Base-by-base conservation (phyloP, 805 yeast species). In the Ogataea haglerorum region DNA sequence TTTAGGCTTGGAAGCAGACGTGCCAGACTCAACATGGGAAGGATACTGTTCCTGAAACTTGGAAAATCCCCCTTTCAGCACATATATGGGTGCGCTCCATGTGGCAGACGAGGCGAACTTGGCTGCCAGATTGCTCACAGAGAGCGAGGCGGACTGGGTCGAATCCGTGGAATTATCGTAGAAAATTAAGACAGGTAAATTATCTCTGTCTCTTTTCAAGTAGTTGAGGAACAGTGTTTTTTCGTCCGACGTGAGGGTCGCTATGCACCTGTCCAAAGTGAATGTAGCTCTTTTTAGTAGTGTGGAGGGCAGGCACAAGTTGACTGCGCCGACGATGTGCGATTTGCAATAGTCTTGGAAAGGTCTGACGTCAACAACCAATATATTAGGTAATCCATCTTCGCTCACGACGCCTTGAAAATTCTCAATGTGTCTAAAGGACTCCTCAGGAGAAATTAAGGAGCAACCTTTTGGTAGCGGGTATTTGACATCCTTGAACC, bases 281-380 rank as follows among this genome's bases (percentile, higher is more conserved):
- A 85, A 90, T 38, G 81, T 82, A 23, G 79, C 68, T 48, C 98
- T 73, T 57, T 81, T 85, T 47, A 90, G 65, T 30, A 90, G 68
- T 0, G 97, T 90, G n/a, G 95, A 83, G 2, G 98, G 97, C 10
- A 90, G 64, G 60, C 95, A 86, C 26, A 91, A 73, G 57, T 87
- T 87, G 32, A 86, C 67, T 1, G 97, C 75, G 30, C 73, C 68
- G 4, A 52, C 54, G 10, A 91, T 61, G 46, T 82, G 88, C 2
- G 70, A 56, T 44, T 69, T 73, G 30, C 80, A 72, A 57, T 68
- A 87, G 42, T 85, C 91, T 17, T 85, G 80, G 56, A 80, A 87
- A 0, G 96, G 86, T 40, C 98, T 68, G 9, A 85, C 81, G 58
- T 90, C 98, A 12, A 88, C 65, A 2, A 84, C 53, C n/a, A 86